phyloP scores from a whole-genome alignment of 768 basidiomycete species.

The Imleria badia region DNA sequence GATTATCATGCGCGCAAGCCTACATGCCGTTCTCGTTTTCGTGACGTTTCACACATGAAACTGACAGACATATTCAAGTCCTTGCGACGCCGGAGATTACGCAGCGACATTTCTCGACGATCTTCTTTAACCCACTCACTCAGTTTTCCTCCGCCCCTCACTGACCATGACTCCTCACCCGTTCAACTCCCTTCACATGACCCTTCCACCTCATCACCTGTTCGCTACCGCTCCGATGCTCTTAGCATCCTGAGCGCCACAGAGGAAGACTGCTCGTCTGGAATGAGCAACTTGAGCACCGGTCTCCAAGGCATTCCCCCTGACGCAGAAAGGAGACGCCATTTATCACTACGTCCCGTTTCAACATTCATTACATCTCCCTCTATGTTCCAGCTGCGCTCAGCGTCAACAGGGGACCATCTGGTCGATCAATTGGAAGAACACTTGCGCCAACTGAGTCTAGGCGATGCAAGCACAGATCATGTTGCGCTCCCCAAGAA shows the following conservation, averaged over 20 bases:
- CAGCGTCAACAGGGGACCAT: constrained; percentile 13
- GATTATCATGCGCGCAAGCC: constrained; percentile 8
- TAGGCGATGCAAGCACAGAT: constrained; percentile 14
- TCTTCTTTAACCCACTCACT: constrained; percentile 4
- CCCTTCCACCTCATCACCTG: not conserved
- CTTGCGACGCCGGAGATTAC: constrained; percentile 14
- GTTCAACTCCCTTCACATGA: not conserved
- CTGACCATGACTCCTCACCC: constrained; percentile 8
- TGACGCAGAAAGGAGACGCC: not conserved
- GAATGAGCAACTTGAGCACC: constrained; percentile 12
- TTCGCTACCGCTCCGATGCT: constrained; percentile 4
- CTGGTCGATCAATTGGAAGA: constrained; percentile 22
- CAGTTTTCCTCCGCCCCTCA: not conserved
- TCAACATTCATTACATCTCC: constrained; percentile 17
- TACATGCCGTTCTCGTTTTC: constrained; percentile 8
- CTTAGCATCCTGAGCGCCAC: constrained; percentile 6
- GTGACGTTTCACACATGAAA: constrained; percentile 21
- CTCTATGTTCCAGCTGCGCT: constrained; percentile 22
- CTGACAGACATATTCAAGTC: constrained; percentile 22
- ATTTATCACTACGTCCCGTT: not conserved
- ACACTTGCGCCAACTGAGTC: constrained; percentile 18
- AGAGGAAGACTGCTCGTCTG: constrained; percentile 10
- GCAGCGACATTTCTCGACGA: constrained; percentile 1
- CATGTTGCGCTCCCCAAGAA: not conserved
- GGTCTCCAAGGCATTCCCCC: not conserved